Evolutionary conservation across 2,329 filamentous ascomycete species (phyloP), one percentile per base, ranked within the genome.

Genomic region (Ophiocordyceps sinensis): DNA sequence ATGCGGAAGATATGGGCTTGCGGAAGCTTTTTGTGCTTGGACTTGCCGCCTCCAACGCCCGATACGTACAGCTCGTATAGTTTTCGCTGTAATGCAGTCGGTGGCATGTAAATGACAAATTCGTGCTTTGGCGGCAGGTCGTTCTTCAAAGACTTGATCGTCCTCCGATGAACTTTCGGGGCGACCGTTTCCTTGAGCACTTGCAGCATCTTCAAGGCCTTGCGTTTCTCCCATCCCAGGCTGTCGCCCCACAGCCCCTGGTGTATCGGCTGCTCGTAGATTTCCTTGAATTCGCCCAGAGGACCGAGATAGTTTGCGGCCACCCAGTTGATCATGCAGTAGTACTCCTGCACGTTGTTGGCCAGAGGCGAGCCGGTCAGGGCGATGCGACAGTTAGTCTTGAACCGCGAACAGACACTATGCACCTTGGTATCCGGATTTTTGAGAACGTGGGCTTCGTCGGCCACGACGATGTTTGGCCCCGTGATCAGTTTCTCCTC

Each of bases 241-340:
- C 82, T 87, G 46, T 89, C 82, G 2, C 60, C 53, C 44, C 74
- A 82, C 1, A 88, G 67, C 1, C 88, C 88, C 11, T 71, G 63
- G 41, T 79, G 68, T 47, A 95, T 94, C 0, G 85, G 84, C 3
- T 68, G 70, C 5, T 77, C 72, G 53, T 82, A 94, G n/a, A 78
- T 72, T 0, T 67, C 56, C 17, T 67, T 71, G 56, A 95, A 95
- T 51, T 88, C 80, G 1, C 59, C 51, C 10, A 70, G 59, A 4
- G 73, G 68, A 1, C 85, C 86, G 3, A 94, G 67, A 54, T 85
- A 94, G 21, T 75, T 76, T 0, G 84, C 83, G 2, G 85, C 79
- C 39, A 91, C 77, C 85, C 86, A 94, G 47, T 88, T 74, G 43
- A 94, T 81, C 75, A 94, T 85, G n/a, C 78, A 65, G 53, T 80